Evolutionary conservation across 768 basidiomycete species (phyloP).

Genomic region (Roridomyces roridus): DNA sequence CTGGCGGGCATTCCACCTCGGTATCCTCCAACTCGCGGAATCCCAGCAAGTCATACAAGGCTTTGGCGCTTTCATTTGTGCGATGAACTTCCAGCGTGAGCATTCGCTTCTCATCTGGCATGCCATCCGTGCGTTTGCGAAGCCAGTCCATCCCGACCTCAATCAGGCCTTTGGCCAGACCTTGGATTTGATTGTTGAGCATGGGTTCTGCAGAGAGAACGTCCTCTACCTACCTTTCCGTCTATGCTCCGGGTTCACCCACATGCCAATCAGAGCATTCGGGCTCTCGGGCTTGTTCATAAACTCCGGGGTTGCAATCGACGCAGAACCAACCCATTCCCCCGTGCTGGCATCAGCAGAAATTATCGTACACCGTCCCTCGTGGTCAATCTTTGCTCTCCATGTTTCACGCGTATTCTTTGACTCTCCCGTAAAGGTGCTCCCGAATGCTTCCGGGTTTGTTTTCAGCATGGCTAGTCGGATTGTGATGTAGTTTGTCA

Average conservation of each 20-base stretch:
- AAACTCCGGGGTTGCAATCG: conserved; percentile 25
- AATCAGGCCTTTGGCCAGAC: conserved; percentile 20
- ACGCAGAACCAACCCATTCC: conserved; percentile 27
- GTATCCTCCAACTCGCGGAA: conserved; percentile 16
- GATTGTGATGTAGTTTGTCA: conserved; percentile 28
- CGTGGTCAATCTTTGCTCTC: conserved; percentile 30
- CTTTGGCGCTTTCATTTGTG: conserved; percentile 24
- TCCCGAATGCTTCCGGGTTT: conserved; percentile 36
- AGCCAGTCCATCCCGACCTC: conserved; percentile 16
- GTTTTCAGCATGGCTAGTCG: conserved; percentile 34
- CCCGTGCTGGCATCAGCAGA: conserved; percentile 8
- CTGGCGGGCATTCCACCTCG: conserved; percentile 9
- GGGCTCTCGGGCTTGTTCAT: background rate
- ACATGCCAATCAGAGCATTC: conserved; percentile 28
- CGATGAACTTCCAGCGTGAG: conserved; percentile 27
- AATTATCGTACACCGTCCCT: conserved; percentile 29
- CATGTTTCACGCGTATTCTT: conserved; percentile 30
- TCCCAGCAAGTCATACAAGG: conserved; percentile 27
- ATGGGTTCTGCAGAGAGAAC: too few species aligned
- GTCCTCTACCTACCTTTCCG: too few species aligned
- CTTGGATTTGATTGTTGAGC: too few species aligned
- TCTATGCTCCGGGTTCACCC: conserved; percentile 32
- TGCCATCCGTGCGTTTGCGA: conserved; percentile 8
- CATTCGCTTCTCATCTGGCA: conserved; percentile 9
- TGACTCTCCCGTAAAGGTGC: conserved; percentile 32